Evolutionary conservation across 441 rosid species (phyloP), one percentile per base, ranked within the genome.

Genomic region (Biscutella laevigata): DNA sequence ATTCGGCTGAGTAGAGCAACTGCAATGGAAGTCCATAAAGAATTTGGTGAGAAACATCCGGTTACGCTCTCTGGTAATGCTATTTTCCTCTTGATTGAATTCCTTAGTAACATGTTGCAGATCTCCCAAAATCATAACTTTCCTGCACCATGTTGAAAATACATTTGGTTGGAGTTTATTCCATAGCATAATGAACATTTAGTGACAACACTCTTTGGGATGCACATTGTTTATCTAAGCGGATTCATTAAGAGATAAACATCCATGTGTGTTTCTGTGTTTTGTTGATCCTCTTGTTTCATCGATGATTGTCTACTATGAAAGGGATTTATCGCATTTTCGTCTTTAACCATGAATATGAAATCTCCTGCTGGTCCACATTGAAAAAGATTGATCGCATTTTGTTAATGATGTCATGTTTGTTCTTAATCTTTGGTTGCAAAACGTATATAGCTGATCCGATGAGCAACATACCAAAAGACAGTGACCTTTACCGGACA

Each of bases 381-480:
- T n/a, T n/a, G n/a, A n/a, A n/a, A n/a, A n/a, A n/a, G n/a, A n/a
- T n/a, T n/a, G n/a, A n/a, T n/a, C n/a, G n/a, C n/a, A n/a, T n/a
- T 8, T 19, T 29, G 42, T 38, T 38, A 50, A 49, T 61, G 22
- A 43, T 27, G 21, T 12, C 7, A 2, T 46, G 14, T n/a, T 20
- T 21, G 24, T 40, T 66, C 37, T 32, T 20, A 35, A 27, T 55
- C 21, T n/a, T 44, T 29, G 39, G 43, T 30, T 51, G 74, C 82
- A 55, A 59, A 71, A 74, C 22, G 32, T n/a, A n/a, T 66, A 12
- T 53, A 91, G 95, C 62, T 64, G 78, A 80, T 48, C 83, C 86
- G 7, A 54, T 77, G 74, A 79, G 53, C 77, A 77, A 74, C 61
- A 53, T 88, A 45, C 95, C 98, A 0, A 86, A 82, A 63, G 95